A percentile compares a stretch with the other conserved stretches of the same genome.
Evolutionary conservation across 352 stramenopile genomes (phyloP).

Genomic region (Globisporangium cylindrosporum): DNA sequence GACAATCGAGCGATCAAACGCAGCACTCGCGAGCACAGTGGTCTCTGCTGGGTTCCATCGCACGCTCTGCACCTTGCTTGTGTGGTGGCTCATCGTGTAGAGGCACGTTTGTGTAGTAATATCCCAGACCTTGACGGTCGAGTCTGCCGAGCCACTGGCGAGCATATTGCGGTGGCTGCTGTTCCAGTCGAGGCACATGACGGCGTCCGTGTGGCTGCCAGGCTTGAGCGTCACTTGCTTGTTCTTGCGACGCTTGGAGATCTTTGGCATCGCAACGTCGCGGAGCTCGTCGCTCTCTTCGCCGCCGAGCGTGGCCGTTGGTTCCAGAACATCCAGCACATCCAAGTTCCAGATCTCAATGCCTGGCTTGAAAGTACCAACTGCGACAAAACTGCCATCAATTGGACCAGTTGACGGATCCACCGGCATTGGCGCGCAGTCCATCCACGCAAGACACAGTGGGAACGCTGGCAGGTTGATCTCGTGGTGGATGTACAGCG

Average conservation of each 20-base stretch:
- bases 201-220: conserved; percentile 96
- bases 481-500: conserved; percentile 99
- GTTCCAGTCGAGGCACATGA: conserved; percentile 99
- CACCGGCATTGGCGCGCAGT: conserved; percentile 76
- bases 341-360: conserved; percentile 99
- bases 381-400: conserved; percentile 96
- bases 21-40: conserved; percentile 94
- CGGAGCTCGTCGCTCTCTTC: conserved; percentile 84
- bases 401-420: conserved; percentile 60
- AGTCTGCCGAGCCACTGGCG: conserved; percentile 96
- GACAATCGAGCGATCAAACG: conserved; percentile 93
- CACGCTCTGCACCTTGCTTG: conserved; percentile 97
- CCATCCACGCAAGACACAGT: conserved; percentile 96
- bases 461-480: conserved; percentile 98
- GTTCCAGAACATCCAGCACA: conserved; percentile 98
- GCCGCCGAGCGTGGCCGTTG: conserved; percentile 92
- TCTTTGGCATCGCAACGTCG: conserved; percentile 76
- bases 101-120: conserved; percentile 91
- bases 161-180: conserved; percentile 95
- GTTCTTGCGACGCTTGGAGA: conserved; percentile 70
- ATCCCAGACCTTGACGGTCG: conserved; percentile 97
- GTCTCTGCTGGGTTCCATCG: conserved; percentile 96
- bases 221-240: conserved; percentile 73
- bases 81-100: conserved; percentile 97
- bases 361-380: conserved; percentile 99